A percentile compares a stretch with the other conserved stretches of the same genome.
Evolutionary conservation across 2,329 filamentous ascomycete species (phyloP).

Genomic region (Capronia americana): DNA sequence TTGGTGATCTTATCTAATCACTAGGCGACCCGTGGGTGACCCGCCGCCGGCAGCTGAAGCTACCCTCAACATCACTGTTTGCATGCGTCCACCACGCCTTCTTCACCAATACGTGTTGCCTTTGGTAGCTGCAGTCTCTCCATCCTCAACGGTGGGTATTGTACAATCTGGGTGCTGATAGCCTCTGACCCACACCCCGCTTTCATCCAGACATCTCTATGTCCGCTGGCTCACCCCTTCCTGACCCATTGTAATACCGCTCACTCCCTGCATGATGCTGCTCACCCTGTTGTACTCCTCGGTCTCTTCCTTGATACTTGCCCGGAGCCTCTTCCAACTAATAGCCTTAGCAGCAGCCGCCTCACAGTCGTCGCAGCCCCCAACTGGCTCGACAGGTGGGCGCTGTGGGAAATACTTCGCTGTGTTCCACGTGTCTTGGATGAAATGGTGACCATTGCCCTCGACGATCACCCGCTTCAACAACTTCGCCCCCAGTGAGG

Average conservation of each 20-base stretch:
- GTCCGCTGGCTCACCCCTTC: background rate
- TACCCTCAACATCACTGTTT: background rate
- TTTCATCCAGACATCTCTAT: background rate
- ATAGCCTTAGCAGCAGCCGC: background rate
- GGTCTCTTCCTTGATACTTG: too few relatives aligned
- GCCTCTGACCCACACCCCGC: background rate
- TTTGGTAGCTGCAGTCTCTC: background rate
- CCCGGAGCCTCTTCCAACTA: too few relatives aligned
- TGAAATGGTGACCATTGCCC: background rate
- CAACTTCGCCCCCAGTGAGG: background rate
- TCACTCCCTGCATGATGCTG: too few relatives aligned
- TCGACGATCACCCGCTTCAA: background rate
- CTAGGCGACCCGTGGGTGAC: background rate
- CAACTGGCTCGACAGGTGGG: background rate
- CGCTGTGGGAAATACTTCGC: background rate
- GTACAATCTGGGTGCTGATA: background rate
- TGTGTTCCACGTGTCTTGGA: background rate
- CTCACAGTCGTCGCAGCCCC: too few relatives aligned
- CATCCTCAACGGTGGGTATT: background rate
- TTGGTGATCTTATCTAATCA: conserved; percentile 12
- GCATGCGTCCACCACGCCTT: background rate
- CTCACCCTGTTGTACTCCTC: too few relatives aligned
- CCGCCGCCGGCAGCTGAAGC: background rate
- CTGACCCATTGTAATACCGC: too few relatives aligned
- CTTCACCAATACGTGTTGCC: background rate